phyloP scores from a whole-genome alignment of 306 rosid genomes.

The Potentilla sterilis region DNA sequence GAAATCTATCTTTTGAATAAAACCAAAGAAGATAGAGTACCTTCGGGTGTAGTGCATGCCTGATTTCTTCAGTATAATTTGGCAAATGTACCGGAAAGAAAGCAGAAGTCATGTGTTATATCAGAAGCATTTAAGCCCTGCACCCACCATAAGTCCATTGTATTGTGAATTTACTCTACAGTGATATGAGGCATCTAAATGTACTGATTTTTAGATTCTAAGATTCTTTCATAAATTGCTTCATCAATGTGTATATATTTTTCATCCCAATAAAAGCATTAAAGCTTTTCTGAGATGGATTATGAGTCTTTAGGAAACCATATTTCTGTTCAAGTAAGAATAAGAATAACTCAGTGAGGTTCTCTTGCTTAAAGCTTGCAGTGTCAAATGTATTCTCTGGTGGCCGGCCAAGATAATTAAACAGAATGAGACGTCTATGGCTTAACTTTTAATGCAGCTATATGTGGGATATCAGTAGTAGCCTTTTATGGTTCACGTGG shows the following conservation, averaged over 20 bases:
- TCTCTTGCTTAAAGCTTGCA: slow-evolving; percentile 29
- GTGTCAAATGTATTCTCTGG: slow-evolving; percentile 37
- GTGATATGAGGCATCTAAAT: neutral
- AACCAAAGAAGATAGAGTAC: neutral
- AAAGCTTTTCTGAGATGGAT: neutral
- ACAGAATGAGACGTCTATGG: too few relatives aligned
- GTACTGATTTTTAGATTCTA: neutral
- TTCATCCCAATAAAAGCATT: neutral
- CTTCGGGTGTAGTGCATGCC: neutral
- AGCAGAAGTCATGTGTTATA: neutral
- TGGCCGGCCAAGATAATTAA: slow-evolving; percentile 26
- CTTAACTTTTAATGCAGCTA: too few relatives aligned
- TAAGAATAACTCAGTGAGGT: slow-evolving; percentile 26
- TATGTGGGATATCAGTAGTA: too few relatives aligned
- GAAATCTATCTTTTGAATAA: neutral
- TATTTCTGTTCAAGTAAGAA: slow-evolving; percentile 22
- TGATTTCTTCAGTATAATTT: neutral
- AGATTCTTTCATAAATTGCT: neutral
- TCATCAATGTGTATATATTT: neutral
- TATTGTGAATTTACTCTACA: neutral
- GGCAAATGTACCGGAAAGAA: neutral
- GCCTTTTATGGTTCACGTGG: too few relatives aligned
- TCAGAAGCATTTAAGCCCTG: neutral
- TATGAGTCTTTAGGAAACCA: neutral
- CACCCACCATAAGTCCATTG: neutral